phyloP scores from a whole-genome alignment of 768 basidiomycete species.

The Mycena albidolilacea region DNA sequence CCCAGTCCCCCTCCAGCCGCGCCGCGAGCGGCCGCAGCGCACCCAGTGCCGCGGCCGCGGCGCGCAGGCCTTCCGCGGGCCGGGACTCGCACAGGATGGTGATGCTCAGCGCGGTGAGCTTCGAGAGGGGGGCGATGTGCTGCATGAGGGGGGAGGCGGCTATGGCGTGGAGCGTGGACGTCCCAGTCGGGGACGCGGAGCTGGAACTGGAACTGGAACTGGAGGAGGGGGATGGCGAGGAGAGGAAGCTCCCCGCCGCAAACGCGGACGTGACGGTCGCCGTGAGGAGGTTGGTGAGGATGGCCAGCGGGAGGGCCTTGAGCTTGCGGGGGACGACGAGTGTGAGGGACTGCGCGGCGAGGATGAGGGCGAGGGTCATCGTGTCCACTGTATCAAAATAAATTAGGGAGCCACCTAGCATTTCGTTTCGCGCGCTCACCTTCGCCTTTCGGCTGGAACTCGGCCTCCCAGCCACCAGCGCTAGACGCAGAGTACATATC shows the following conservation, averaged over 20 bases:
- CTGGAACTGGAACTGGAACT: not conserved
- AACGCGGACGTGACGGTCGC: conserved; percentile 71
- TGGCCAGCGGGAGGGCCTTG: conserved; percentile 71
- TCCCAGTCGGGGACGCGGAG: not conserved
- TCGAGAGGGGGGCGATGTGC: conserved; percentile 49
- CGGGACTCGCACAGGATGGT: conserved; percentile 55
- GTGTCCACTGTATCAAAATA: conserved; percentile 52
- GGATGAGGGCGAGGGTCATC: conserved; percentile 65
- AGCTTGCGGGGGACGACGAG: conserved; percentile 69
- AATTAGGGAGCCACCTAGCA: not conserved
- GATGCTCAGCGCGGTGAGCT: conserved; percentile 53
- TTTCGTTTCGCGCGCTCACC: conserved; percentile 47
- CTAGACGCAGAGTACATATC: conserved; percentile 62
- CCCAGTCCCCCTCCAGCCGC: conserved; percentile 66
- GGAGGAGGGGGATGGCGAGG: conserved; percentile 48
- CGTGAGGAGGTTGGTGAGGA: conserved; percentile 52
- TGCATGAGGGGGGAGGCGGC: conserved; percentile 41
- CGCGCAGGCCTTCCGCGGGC: conserved; percentile 48
- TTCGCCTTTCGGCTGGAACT: conserved; percentile 72
- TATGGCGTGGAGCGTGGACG: conserved; percentile 46
- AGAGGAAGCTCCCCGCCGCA: conserved; percentile 68
- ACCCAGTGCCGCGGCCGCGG: conserved; percentile 50
- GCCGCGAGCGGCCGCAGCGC: conserved; percentile 54
- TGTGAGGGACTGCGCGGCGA: conserved; percentile 74
- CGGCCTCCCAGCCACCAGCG: conserved; percentile 70